Conservation (phyloP, 2,329 filamentous ascomycete species). For the Lecanicillium sp. region DNA sequence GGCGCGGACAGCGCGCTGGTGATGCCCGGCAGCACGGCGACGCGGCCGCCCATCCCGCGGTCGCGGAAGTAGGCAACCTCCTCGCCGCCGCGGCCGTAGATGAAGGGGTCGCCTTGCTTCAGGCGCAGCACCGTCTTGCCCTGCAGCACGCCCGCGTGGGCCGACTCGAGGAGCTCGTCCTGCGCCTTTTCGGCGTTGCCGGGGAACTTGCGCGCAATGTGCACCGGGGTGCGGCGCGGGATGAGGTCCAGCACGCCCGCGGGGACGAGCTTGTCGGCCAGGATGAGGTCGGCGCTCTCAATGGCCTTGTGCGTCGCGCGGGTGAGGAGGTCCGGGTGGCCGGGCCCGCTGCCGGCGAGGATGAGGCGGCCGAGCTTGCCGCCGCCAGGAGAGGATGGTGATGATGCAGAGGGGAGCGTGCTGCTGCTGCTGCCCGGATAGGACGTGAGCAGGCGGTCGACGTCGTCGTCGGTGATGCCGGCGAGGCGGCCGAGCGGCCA, state of each 20-base stretch:
- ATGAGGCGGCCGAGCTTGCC: constrained; percentile 63
- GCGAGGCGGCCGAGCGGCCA: constrained; percentile 86
- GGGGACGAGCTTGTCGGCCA: constrained; percentile 82
- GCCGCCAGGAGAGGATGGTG: constrained; percentile 13
- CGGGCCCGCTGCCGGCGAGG: constrained; percentile 85
- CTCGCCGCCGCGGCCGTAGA: constrained; percentile 92
- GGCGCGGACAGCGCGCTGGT: constrained; percentile 83
- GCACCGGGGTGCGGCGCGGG: constrained; percentile 78
- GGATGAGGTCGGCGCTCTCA: constrained; percentile 64
- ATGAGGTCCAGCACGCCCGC: constrained; percentile 80
- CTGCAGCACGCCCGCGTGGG: constrained; percentile 53
- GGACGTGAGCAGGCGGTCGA: constrained; percentile 66
- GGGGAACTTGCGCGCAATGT: constrained; percentile 94
- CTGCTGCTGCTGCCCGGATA: constrained; percentile 42
- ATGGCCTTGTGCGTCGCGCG: constrained; percentile 73
- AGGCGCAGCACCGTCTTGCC: constrained; percentile 80
- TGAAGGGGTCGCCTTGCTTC: constrained; percentile 94
- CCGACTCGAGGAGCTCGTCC: constrained; percentile 75
- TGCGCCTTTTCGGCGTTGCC: constrained; percentile 94
- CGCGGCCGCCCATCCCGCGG: constrained; percentile 56
- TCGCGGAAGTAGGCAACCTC: constrained; percentile 78
- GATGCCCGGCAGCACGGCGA: constrained; percentile 76
- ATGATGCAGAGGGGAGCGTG: constrained; percentile 13
- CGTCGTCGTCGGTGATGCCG: constrained; percentile 69
- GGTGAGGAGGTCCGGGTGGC: constrained; percentile 86